Conservation (phyloP, 2,329 filamentous ascomycete genomes). For the Uncinocarpus reesii region DNA sequence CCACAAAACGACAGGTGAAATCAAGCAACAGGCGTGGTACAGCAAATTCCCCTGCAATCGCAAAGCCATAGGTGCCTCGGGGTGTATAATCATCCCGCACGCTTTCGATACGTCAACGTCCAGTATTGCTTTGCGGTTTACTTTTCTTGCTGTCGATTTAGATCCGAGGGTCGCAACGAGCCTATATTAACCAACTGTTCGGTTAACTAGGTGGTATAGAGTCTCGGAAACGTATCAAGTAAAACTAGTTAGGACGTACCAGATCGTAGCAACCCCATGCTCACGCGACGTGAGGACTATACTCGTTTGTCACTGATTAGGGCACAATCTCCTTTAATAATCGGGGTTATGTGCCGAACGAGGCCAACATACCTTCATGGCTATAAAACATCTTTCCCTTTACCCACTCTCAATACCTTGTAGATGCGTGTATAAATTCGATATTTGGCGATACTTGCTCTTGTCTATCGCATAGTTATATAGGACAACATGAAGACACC, state of each 20-base stretch:
- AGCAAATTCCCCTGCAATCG: conserved; percentile 82
- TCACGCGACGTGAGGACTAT: conserved; percentile 70
- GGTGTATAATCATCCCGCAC: conserved; percentile 76
- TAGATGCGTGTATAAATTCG: neutral
- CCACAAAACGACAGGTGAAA: conserved; percentile 15
- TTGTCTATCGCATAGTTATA: neutral
- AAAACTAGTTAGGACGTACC: conserved; percentile 46
- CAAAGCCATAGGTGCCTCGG: conserved; percentile 76
- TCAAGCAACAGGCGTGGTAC: conserved; percentile 33
- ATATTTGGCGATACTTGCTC: neutral
- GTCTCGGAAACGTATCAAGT: no score
- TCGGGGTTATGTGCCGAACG: neutral
- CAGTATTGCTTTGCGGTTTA: conserved; percentile 78
- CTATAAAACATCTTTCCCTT: conserved; percentile 72
- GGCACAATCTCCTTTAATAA: neutral
- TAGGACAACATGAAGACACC: no score
- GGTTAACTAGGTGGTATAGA: no score
- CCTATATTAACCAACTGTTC: no score
- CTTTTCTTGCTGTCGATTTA: conserved; percentile 57
- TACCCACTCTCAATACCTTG: neutral
- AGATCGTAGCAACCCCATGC: conserved; percentile 89
- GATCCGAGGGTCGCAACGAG: conserved; percentile 79
- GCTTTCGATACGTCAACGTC: conserved; percentile 79
- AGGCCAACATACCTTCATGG: conserved; percentile 63
- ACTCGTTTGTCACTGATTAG: neutral